These are phyloP conservation scores for Yamagishiella unicocca DNA, from an alignment of 139 green algal genomes.

Conservation along the genomic window DNA sequence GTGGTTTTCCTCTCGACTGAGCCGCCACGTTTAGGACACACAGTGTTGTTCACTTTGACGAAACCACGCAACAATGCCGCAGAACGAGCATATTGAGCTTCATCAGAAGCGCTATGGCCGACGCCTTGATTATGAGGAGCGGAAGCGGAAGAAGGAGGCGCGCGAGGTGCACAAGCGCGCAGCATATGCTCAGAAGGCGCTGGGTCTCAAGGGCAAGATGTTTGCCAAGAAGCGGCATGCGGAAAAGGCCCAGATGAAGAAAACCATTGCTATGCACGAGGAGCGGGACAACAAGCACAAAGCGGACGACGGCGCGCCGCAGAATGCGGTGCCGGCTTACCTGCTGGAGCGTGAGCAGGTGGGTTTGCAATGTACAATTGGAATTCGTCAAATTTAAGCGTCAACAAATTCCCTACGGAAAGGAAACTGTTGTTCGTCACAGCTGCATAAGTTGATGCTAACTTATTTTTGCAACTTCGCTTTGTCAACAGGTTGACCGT, in stretches of 20 bases:
- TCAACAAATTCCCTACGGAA: too few relatives aligned
- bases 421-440: too few relatives aligned
- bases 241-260: slow-evolving; percentile 99
- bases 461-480: too few relatives aligned
- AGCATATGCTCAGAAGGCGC: slow-evolving; percentile 83
- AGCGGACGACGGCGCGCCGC: slow-evolving; percentile 87
- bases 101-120: slow-evolving; percentile 94
- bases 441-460: too few relatives aligned
- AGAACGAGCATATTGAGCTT: slow-evolving; percentile 99
- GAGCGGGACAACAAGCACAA: slow-evolving; percentile 95
- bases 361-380: not conserved
- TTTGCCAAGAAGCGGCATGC: slow-evolving; percentile 96
- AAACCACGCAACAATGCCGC: slow-evolving; percentile 83
- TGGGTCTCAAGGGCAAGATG: slow-evolving; percentile 98
- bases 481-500: slow-evolving; percentile 87
- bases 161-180: slow-evolving; percentile 92
- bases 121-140: slow-evolving; percentile 88
- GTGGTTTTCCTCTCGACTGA: not conserved
- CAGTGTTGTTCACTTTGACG: not conserved
- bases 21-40: not conserved
- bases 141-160: slow-evolving; percentile 96
- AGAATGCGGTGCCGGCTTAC: slow-evolving; percentile 96
- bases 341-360: slow-evolving; percentile 98
- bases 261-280: slow-evolving; percentile 99
- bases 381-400: too few relatives aligned